These are phyloP conservation scores for Calonectria pseudoreteaudii DNA, from an alignment of 2,329 filamentous ascomycete genomes.

Conservation along the genomic window DNA sequence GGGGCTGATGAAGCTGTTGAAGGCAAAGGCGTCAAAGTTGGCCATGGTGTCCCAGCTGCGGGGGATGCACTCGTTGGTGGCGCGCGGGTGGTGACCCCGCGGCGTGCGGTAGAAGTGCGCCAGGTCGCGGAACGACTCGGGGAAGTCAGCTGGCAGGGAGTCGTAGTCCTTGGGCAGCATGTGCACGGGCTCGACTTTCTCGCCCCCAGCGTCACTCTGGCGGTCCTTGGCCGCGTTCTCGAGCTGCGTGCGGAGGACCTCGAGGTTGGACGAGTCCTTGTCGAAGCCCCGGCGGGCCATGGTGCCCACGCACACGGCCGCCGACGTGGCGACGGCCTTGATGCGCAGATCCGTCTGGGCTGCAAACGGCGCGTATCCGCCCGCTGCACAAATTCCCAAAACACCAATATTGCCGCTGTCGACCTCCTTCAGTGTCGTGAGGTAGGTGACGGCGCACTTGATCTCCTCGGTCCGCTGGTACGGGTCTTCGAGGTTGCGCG, in stretches of 20 bases:
- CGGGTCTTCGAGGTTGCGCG: slow-evolving; percentile 54
- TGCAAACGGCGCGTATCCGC: slow-evolving; percentile 50
- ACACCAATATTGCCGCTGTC: slow-evolving; percentile 39
- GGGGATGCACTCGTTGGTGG: slow-evolving; percentile 9
- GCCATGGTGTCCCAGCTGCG: slow-evolving; percentile 18
- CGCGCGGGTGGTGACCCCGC: neutral
- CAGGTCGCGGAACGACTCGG: slow-evolving; percentile 18
- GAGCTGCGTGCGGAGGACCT: slow-evolving; percentile 5
- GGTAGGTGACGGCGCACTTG: slow-evolving; percentile 49
- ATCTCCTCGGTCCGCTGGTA: slow-evolving; percentile 54
- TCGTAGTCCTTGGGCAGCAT: slow-evolving; percentile 15
- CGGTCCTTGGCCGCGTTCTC: slow-evolving; percentile 17
- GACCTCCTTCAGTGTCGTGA: slow-evolving; percentile 35
- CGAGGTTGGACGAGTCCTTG: slow-evolving; percentile 13
- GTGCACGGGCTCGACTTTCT: slow-evolving; percentile 3
- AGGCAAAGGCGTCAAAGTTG: slow-evolving; percentile 12
- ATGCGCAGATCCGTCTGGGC: slow-evolving; percentile 50
- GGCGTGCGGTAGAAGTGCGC: slow-evolving; percentile 32
- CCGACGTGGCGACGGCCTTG: slow-evolving; percentile 49
- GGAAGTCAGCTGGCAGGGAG: slow-evolving; percentile 9
- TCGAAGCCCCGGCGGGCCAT: slow-evolving; percentile 37
- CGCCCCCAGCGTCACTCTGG: neutral
- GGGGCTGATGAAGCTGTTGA: slow-evolving; percentile 13
- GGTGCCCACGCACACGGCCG: slow-evolving; percentile 45
- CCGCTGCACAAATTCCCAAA: slow-evolving; percentile 54